Base-by-base conservation (phyloP, 1,284 basidiomycete genomes). In the Leccinum insolens region DNA sequence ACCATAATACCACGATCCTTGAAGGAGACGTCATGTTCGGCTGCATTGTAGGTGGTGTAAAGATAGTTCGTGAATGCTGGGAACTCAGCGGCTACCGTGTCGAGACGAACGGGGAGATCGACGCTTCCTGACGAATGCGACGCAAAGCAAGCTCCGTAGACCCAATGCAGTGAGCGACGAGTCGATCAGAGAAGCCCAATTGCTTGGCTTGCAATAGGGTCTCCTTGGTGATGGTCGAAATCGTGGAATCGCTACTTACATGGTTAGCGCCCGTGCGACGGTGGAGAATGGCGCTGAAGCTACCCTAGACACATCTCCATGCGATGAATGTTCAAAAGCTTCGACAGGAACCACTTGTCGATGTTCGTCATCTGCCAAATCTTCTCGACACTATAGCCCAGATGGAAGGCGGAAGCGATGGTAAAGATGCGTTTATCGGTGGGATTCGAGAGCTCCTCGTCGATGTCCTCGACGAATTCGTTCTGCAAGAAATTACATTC, bases 51-150 rank as follows among this genome's bases (percentile, higher is more conserved):
- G 2, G 96, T 98, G 57, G 94, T 98, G 84, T 99, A 99, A 63
- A 99, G 89, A 82, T 99, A 99, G 85, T 99, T 99, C 70, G 98
- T 99, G 85, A 93, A 95, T 0, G 96, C 96, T 0, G 97, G 98
- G 88, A 98, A 99, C 78, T 99, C 97, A 62, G 98, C 97, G 7
- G 97, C 97, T 69, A 99, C 96, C 1, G 97, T 99, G 78, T 99
- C 97, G 77, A 99, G 80, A 98, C 94, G 78, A 96, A 98, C 1
- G 96, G 96, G 63, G 86, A 86, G 75, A 99, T 93, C 62, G 87
- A 88, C 67, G 84, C 83, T 80, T 98, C 96, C 78, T 95, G 90
- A 69, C 97, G 93, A 64, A 96, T 84, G 63, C 88, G 88, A 65
- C 95, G 93, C 34, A 98, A 89, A 59, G 95, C 95, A 37, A 97